Conservation (phyloP, 768 basidiomycete genomes). For the Auricularia sp. region DNA sequence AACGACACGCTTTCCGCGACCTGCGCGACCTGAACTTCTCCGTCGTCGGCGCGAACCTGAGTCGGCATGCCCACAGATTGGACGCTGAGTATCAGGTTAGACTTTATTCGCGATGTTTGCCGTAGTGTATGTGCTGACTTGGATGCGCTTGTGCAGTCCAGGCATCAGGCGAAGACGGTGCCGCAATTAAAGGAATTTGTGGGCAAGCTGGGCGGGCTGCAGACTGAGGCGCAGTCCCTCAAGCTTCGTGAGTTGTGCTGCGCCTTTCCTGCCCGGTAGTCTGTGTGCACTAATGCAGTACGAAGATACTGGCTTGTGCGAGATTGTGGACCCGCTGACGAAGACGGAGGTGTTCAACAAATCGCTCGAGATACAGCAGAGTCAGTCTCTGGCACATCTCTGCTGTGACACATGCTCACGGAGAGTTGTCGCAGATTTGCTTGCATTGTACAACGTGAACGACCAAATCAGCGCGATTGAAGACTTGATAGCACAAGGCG, state of each 20-base stretch:
- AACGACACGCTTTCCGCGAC: slow-evolving; percentile 78
- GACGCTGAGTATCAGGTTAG: slow-evolving; percentile 88
- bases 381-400: slow-evolving; percentile 28
- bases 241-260: slow-evolving; percentile 60
- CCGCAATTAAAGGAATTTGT: slow-evolving; percentile 91
- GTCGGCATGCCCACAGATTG: slow-evolving; percentile 68
- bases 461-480: slow-evolving; percentile 81
- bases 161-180: slow-evolving; percentile 82
- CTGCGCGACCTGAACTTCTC: slow-evolving; percentile 90
- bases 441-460: slow-evolving; percentile 80
- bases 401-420: neutral
- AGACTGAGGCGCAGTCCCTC: slow-evolving; percentile 83
- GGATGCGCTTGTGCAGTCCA: slow-evolving; percentile 38
- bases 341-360: slow-evolving; percentile 82
- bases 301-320: slow-evolving; percentile 88
- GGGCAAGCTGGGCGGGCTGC: slow-evolving; percentile 84
- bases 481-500: slow-evolving; percentile 80
- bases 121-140: neutral
- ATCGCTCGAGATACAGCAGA: slow-evolving; percentile 92
- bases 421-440: slow-evolving; percentile 51
- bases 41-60: slow-evolving; percentile 72
- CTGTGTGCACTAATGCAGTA: slow-evolving; percentile 1
- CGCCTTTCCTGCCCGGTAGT: neutral
- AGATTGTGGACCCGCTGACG: slow-evolving; percentile 78
- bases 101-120: neutral